phyloP scores from a whole-genome alignment of 495 filamentous ascomycete genomes.

The Penicillium lividum region DNA sequence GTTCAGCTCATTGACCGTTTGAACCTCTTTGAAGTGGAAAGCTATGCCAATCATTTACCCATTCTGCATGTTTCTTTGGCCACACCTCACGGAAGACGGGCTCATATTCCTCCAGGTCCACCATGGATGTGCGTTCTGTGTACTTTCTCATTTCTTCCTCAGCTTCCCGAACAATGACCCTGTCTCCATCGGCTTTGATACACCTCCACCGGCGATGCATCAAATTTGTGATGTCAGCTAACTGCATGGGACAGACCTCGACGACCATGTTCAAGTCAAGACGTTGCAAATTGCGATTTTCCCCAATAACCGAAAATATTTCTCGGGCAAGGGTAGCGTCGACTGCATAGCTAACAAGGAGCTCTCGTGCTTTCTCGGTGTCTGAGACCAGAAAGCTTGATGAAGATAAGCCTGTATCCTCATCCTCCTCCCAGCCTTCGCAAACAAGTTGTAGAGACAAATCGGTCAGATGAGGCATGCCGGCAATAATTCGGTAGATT shows the following conservation, averaged over 20 bases:
- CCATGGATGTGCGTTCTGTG: too few species aligned
- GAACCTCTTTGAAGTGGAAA: not conserved
- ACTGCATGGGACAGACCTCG: not conserved
- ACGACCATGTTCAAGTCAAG: not conserved
- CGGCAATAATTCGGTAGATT: not conserved
- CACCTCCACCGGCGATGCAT: not conserved
- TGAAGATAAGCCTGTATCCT: not conserved
- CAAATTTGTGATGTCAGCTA: not conserved
- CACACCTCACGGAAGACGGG: not conserved
- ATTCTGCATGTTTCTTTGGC: not conserved
- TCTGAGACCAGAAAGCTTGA: not conserved
- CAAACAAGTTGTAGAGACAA: not conserved
- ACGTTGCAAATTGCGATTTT: not conserved
- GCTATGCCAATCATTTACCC: not conserved
- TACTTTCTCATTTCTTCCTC: not conserved
- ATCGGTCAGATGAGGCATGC: not conserved
- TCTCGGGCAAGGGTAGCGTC: not conserved
- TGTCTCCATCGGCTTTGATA: not conserved
- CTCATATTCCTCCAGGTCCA: not conserved
- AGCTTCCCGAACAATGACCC: not conserved
- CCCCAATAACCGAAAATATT: not conserved
- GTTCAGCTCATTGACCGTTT: not conserved
- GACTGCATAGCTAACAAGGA: not conserved
- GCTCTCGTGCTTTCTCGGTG: not conserved
- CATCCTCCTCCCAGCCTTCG: not conserved